Evolutionary conservation across 2,329 filamentous ascomycete species (phyloP).

Genomic region (Pseudopithomyces maydicus): DNA sequence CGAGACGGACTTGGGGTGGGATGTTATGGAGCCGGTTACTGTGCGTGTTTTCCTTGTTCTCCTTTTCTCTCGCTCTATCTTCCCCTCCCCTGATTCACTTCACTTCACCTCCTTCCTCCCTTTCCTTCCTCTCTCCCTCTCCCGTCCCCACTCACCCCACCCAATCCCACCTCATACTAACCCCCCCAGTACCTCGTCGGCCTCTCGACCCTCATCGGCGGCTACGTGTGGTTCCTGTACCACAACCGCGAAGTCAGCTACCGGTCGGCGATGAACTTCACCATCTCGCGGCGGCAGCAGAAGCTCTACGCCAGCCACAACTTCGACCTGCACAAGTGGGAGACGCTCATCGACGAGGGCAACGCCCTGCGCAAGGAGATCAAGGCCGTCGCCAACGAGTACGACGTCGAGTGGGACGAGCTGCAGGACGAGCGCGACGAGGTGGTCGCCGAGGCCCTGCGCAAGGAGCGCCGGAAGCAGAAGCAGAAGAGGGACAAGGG

Average conservation of each 20-base stretch:
- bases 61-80: too few species aligned
- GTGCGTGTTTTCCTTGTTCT: slow-evolving; percentile 33
- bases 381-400: slow-evolving; percentile 79
- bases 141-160: background rate
- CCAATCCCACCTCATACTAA: background rate
- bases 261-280: slow-evolving; percentile 83
- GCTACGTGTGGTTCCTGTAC: slow-evolving; percentile 92
- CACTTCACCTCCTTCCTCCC: background rate
- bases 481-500: slow-evolving; percentile 42
- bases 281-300: slow-evolving; percentile 77
- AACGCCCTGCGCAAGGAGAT: slow-evolving; percentile 80
- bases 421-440: slow-evolving; percentile 72
- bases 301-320: slow-evolving; percentile 76
- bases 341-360: slow-evolving; percentile 76
- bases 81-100: background rate
- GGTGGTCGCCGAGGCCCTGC: slow-evolving; percentile 58
- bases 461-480: slow-evolving; percentile 52
- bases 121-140: background rate
- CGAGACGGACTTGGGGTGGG: slow-evolving; percentile 81
- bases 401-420: slow-evolving; percentile 91
- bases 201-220: slow-evolving; percentile 83
- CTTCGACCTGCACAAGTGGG: slow-evolving; percentile 79
- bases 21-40: slow-evolving; percentile 87
- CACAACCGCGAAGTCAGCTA: slow-evolving; percentile 90
- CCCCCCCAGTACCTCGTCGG: slow-evolving; percentile 71